Conservation (phyloP, 2,329 filamentous ascomycete species). For the Penicillium aurantiogriseum region DNA sequence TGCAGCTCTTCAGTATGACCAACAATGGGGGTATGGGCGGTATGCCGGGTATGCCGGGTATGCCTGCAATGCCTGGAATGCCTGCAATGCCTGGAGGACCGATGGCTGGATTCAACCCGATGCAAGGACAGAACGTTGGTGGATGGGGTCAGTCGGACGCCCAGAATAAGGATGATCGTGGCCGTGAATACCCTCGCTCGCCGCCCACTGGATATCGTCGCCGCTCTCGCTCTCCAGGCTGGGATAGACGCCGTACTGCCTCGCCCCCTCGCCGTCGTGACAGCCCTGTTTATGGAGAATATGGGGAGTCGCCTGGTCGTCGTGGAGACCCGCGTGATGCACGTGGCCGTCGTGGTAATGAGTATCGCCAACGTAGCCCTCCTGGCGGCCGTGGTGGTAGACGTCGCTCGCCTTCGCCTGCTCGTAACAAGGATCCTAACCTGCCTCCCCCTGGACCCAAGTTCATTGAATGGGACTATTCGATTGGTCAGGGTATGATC, state of each 20-base stretch:
- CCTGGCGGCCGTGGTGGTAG: slow-evolving; percentile 55
- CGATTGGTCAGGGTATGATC: slow-evolving; percentile 72
- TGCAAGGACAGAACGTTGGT: slow-evolving; percentile 33
- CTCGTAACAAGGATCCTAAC: slow-evolving; percentile 40
- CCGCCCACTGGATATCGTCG: slow-evolving; percentile 62
- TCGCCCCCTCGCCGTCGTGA: slow-evolving; percentile 62
- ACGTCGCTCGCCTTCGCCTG: slow-evolving; percentile 62
- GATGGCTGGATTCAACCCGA: slow-evolving; percentile 31
- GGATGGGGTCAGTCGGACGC: slow-evolving; percentile 40
- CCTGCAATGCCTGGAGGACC: slow-evolving; percentile 26
- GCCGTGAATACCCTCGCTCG: slow-evolving; percentile 62
- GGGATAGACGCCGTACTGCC: slow-evolving; percentile 66
- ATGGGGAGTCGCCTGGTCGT: slow-evolving; percentile 65
- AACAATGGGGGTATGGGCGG: slow-evolving; percentile 22
- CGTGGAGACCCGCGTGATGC: slow-evolving; percentile 56
- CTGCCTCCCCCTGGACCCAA: slow-evolving; percentile 59
- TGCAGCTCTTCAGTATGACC: slow-evolving; percentile 50
- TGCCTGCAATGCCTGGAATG: slow-evolving; percentile 28
- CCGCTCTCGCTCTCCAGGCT: slow-evolving; percentile 76
- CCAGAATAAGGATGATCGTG: slow-evolving; percentile 56
- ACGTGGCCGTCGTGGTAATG: slow-evolving; percentile 54
- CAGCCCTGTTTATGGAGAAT: slow-evolving; percentile 71
- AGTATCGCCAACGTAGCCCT: slow-evolving; percentile 89
- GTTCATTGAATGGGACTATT: slow-evolving; percentile 76
- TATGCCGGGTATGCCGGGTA: slow-evolving; percentile 35